Evolutionary conservation across 192 early-diverging fungal genomes (phyloP), one percentile per base, ranked within the genome.

Genomic region (Umbelopsis vinacea): DNA sequence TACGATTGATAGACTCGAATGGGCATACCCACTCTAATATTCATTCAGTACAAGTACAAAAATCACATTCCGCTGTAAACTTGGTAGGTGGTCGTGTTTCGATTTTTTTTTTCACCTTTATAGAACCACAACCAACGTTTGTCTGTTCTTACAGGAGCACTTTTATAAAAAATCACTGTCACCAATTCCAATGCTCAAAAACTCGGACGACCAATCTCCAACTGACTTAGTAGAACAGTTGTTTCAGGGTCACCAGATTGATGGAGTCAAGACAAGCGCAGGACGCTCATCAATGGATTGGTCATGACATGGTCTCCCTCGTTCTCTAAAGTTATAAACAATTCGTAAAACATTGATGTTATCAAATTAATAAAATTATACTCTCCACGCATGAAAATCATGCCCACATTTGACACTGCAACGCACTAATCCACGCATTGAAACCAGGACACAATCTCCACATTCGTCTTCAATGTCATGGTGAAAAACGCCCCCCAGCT

Each of bases 201-300:
- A 24, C 11, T 52, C 71, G 26, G 67, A 77, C 45, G 76, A 77
- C 14, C 70, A 71, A 7, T 69, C 76, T 22, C 71, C 76, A 6
- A 6, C 57, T 14, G 76, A 77, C 50, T 67, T 77, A 45, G 76
- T 77, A 11, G 76, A 77, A 46, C 76, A 77, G 45, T 9, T 77
- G 1, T 77, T 77, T 72, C 55, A 70, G 24, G 50, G 43, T 45
- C 69, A 75, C 12, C 72, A 67, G 50, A 63, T 63, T 33, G 57
- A 63, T 63, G 57, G 57, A 11, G 57, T 63, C 17, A 29, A 37
- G 35, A n/a, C 57, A 12, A 63, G 57, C 26, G 57, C 35, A 35
- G 29, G 57, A n/a, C 57, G 26, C 19, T 63, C 57, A 11, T 63
- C 57, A 14, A 35, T 35, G 26, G 33, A 63, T 4, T 63, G 57